Evolutionary conservation across 768 basidiomycete species (phyloP).

Genomic region (Cubamyces lactineus): DNA sequence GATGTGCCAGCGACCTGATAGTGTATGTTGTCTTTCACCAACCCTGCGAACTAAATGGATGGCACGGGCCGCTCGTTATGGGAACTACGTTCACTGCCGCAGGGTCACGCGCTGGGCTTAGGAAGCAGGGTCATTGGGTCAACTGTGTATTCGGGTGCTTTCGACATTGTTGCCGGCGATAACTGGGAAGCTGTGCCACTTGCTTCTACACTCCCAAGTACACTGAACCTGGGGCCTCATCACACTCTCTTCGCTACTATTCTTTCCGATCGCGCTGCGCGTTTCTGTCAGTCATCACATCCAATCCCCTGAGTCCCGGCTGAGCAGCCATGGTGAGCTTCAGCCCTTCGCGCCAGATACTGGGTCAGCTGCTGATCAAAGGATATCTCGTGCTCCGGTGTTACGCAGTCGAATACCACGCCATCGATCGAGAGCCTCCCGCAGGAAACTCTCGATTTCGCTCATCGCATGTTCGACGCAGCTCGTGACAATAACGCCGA

Average conservation of each 20-base stretch:
- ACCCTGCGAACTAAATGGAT: neutral
- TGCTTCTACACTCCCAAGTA: slow-evolving; percentile 1
- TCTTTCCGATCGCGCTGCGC: neutral
- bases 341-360: neutral
- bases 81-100: slow-evolving; percentile 18
- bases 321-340: neutral
- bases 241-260: neutral
- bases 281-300: too few relatives aligned
- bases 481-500: slow-evolving; percentile 61
- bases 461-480: slow-evolving; percentile 75
- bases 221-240: neutral
- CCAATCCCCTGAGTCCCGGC: too few relatives aligned
- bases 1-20: neutral
- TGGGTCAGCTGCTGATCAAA: neutral
- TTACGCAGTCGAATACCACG: slow-evolving; percentile 3
- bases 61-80: neutral
- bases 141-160: slow-evolving; percentile 7
- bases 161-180: slow-evolving; percentile 11
- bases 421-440: slow-evolving; percentile 32
- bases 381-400: too few relatives aligned
- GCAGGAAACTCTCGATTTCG: slow-evolving; percentile 49
- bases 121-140: slow-evolving; percentile 1
- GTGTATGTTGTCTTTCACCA: neutral
- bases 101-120: slow-evolving; percentile 11
- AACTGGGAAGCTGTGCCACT: slow-evolving; percentile 17